Conservation (phyloP, 768 basidiomycete genomes). For the Pulveroboletus sp. region DNA sequence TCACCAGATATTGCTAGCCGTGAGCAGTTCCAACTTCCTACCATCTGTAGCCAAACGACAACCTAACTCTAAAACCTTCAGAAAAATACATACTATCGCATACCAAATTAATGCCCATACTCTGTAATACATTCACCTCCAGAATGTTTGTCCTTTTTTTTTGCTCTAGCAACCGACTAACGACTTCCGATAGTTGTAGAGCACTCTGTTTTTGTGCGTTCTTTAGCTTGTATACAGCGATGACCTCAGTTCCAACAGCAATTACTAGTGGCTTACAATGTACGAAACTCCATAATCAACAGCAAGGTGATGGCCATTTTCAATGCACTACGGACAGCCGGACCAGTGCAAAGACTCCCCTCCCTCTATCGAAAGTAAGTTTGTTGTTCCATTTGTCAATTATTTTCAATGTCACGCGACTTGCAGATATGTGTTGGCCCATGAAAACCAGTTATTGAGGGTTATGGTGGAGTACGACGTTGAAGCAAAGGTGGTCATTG, state of each 20-base stretch:
- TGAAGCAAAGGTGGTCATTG: slow-evolving; percentile 4
- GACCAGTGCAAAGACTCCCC: not conserved
- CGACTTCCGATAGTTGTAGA: slow-evolving; percentile 38
- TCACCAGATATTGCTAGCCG: slow-evolving; percentile 26
- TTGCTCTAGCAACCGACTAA: not conserved
- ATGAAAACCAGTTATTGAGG: slow-evolving; percentile 6
- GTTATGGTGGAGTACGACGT: slow-evolving; percentile 14
- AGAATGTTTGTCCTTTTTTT: slow-evolving; percentile 40
- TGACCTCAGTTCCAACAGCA: not conserved
- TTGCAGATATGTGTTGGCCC: not conserved
- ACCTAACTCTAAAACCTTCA: not conserved
- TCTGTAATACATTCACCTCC: slow-evolving; percentile 41
- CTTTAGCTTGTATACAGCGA: not conserved
- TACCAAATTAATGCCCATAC: slow-evolving; percentile 11
- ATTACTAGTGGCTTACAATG: slow-evolving; percentile 30
- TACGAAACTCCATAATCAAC: not conserved
- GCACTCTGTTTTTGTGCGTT: slow-evolving; percentile 47
- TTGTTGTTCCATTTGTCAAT: not conserved
- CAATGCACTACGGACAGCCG: slow-evolving; percentile 2
- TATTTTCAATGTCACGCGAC: not conserved
- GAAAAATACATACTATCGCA: slow-evolving; percentile 7
- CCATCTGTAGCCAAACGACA: not conserved
- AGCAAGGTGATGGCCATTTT: slow-evolving; percentile 12
- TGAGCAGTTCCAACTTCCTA: slow-evolving; percentile 8
- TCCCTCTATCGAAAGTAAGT: slow-evolving; percentile 9